Base-by-base conservation (phyloP, 2,329 filamentous ascomycete genomes). In the Trichoderma breve region DNA sequence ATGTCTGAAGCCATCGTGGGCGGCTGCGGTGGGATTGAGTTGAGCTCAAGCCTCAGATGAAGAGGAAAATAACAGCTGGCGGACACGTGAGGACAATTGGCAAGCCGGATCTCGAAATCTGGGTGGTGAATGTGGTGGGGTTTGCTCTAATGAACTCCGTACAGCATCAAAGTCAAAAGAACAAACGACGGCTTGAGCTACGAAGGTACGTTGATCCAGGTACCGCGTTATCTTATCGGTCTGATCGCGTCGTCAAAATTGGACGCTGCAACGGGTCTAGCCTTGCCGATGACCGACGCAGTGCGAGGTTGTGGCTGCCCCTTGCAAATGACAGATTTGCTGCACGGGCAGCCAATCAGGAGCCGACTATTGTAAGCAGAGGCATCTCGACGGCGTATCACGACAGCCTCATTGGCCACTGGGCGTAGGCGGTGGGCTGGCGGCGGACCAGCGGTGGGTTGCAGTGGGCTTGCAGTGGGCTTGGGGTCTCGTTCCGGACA, bases 1-100 rank as follows among this genome's bases (percentile, higher is more conserved):
- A 77, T 73, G 28, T 82, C 82, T 26, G 83, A 79, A 28, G 79
- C 78, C 81, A 83, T 83, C 47, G 74, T 72, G 77, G 51, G 14
- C 36, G 14, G 32, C n/a, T 24, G 66, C n/a, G 66, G 55, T 9
- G n/a, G 57, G 21, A 62, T 51, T 53, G 39, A 18, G 67, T 15
- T 7, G 39, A 53, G 39, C 15, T 21, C 39, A 51, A 6, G 47
- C 43, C 24, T n/a, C 18, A 26, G 32, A 51, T 18, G 30, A 8
- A 65, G 36, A 34, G 28, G 24, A 39, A 51, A 53, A 21, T 7
- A n/a, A 6, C 18, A 26, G 39, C 39, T 39, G 57, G 21, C 2
- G 3, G 21, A 4, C 14, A 3, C 21, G 60, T 8, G 24, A 47
- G 24, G 12, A 21, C 60, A 62, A 70, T 62, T 70, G 67, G 30